phyloP scores from a whole-genome alignment of 129 eudicot genomes.

The Saposhnikovia divaricata region DNA sequence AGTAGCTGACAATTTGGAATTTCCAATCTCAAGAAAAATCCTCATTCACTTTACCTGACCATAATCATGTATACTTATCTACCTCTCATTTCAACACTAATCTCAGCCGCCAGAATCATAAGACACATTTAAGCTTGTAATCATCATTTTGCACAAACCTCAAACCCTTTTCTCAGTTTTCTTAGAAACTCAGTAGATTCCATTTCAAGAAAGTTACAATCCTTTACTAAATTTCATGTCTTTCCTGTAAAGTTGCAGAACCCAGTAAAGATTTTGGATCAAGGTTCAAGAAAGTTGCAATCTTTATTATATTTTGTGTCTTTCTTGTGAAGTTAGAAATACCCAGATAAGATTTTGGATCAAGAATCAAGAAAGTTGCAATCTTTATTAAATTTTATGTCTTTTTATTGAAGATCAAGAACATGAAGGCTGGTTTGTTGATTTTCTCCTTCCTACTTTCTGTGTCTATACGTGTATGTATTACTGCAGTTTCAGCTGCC shows the following conservation, averaged over 20 bases:
- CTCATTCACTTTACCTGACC: background rate
- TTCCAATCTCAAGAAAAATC: background rate
- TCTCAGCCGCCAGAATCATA: slow-evolving; percentile 7
- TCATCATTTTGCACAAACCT: background rate
- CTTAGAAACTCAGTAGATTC: background rate
- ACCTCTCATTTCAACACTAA: slow-evolving; percentile 1
- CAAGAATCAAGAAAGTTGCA: background rate
- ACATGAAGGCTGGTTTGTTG: slow-evolving; percentile 23
- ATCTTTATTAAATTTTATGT: background rate
- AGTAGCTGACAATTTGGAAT: slow-evolving; percentile 12
- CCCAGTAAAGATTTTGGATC: too few relatives aligned
- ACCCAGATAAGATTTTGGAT: background rate
- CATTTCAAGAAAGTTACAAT: background rate
- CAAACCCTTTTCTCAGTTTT: background rate
- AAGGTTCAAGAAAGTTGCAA: background rate
- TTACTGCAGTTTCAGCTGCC: background rate
- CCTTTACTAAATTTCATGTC: background rate
- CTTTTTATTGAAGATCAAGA: background rate
- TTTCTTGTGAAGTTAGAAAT: background rate
- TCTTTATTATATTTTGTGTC: background rate
- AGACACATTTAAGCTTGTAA: background rate
- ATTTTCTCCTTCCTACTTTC: slow-evolving; percentile 14
- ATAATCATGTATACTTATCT: background rate
- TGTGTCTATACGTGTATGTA: slow-evolving; percentile 2
- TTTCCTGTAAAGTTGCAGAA: too few relatives aligned